Evolutionary conservation across 495 filamentous ascomycete genomes (phyloP).

Genomic region (Penicillium alfredii): DNA sequence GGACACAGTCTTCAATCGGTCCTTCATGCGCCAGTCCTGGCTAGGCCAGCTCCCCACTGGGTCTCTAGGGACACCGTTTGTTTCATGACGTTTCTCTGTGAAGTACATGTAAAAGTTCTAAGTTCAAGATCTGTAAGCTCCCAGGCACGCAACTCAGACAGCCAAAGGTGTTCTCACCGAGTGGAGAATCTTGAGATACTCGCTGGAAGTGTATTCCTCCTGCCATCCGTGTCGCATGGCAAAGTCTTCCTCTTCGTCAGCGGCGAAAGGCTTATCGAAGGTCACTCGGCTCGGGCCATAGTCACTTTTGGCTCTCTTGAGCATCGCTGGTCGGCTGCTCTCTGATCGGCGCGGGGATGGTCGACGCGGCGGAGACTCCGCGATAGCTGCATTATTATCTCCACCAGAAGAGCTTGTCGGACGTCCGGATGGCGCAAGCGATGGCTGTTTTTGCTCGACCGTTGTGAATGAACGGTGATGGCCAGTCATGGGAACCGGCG

Average conservation of each 20-base stretch:
- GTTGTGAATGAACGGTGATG: constrained; percentile 40
- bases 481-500: constrained; percentile 29
- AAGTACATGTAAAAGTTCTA: constrained; percentile 94
- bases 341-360: constrained; percentile 30
- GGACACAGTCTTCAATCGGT: constrained; percentile 92
- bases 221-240: constrained; percentile 60
- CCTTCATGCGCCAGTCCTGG: constrained; percentile 94
- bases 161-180: constrained; percentile 40
- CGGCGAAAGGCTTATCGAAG: constrained; percentile 24
- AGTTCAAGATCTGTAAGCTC: constrained; percentile 9
- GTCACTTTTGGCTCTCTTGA: constrained; percentile 69
- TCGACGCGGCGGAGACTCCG: constrained; percentile 21
- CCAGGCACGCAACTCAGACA: neutral
- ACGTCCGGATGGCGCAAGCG: constrained; percentile 18
- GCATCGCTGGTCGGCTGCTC: constrained; percentile 45
- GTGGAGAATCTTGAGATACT: constrained; percentile 52
- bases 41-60: constrained; percentile 54
- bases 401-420: constrained; percentile 35
- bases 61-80: constrained; percentile 82
- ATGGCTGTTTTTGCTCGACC: constrained; percentile 27
- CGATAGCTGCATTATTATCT: constrained; percentile 18
- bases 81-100: constrained; percentile 94
- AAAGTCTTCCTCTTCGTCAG: constrained; percentile 45
- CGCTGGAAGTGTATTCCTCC: constrained; percentile 53
- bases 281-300: constrained; percentile 46